Evolutionary conservation across 1,139 yeast species (phyloP).

Genomic region (Kodamaea sp.): DNA sequence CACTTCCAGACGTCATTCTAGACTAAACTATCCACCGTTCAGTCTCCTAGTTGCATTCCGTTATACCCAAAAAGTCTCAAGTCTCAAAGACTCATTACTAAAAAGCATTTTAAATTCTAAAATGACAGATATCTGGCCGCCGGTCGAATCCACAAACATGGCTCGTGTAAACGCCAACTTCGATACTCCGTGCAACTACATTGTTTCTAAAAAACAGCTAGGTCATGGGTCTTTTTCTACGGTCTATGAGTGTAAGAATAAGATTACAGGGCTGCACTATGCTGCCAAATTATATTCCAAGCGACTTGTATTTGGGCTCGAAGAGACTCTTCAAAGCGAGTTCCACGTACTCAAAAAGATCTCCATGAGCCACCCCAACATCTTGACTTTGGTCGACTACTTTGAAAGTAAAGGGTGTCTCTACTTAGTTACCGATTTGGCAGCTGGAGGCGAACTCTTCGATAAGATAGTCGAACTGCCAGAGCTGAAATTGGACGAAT

Average conservation of each 20-base stretch:
- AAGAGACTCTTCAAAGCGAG: conserved; percentile 50
- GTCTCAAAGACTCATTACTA: no score
- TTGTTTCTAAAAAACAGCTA: conserved; percentile 29
- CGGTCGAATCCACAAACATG: conserved; percentile 15
- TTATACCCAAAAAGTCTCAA: no score
- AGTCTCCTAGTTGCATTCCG: conserved; percentile 4
- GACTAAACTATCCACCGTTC: no score
- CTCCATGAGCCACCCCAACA: conserved; percentile 46
- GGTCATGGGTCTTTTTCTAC: conserved; percentile 44
- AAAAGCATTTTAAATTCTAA: no score
- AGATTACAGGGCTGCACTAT: conserved; percentile 32
- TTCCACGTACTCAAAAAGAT: conserved; percentile 52
- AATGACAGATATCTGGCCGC: conserved; percentile 19
- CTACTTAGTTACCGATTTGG: conserved; percentile 66
- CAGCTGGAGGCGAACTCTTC: conserved; percentile 71
- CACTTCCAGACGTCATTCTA: no score
- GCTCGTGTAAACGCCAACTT: not conserved
- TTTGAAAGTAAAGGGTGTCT: conserved; percentile 65
- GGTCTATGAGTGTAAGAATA: conserved; percentile 41
- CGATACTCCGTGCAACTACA: conserved; percentile 34
- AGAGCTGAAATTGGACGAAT: conserved; percentile 36
- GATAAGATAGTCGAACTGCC: conserved; percentile 57
- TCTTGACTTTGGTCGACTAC: conserved; percentile 65
- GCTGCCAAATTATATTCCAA: conserved; percentile 43
- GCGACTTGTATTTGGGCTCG: conserved; percentile 36